A percentile compares a stretch with the other conserved stretches of the same genome.
Evolutionary conservation across 1,139 yeast genomes (phyloP).

Genomic region (Hanseniaspora gamundiae): DNA sequence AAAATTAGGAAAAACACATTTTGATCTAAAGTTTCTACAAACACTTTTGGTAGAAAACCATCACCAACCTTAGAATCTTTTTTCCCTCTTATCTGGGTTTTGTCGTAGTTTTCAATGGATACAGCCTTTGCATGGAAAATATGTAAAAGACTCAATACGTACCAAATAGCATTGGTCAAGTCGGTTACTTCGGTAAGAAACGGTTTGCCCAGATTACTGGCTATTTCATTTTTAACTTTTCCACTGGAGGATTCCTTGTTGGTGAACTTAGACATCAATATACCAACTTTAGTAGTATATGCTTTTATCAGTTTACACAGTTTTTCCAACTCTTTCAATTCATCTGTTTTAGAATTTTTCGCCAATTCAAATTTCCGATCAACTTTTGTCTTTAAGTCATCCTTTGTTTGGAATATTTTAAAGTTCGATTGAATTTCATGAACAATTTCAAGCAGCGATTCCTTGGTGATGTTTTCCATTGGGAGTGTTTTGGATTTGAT

Average conservation of each 20-base stretch:
- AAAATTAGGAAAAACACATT: constrained; percentile 26
- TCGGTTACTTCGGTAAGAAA: constrained; percentile 37
- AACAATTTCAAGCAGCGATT: background rate
- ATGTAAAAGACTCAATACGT: constrained; percentile 37
- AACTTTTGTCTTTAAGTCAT: background rate
- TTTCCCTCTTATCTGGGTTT: background rate
- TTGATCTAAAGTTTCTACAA: constrained; percentile 30
- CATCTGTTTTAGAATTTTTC: background rate
- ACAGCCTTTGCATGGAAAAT: constrained; percentile 18
- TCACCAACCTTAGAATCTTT: too few relatives aligned
- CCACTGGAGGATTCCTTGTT: constrained; percentile 21
- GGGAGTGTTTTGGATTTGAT: background rate
- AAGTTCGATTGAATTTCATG: background rate
- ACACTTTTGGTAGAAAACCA: constrained; percentile 29
- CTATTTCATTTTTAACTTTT: constrained; percentile 27
- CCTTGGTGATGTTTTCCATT: background rate
- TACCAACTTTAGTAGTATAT: constrained; percentile 68
- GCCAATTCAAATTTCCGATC: background rate
- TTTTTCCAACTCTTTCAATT: constrained; percentile 39
- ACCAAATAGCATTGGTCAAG: constrained; percentile 34
- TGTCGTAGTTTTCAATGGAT: background rate
- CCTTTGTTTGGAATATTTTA: background rate
- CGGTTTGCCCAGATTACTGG: constrained; percentile 4
- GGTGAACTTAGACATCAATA: constrained; percentile 42
- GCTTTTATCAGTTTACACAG: constrained; percentile 53